Conservation (phyloP, 768 basidiomycete genomes). For the Tephrocybe sp. region DNA sequence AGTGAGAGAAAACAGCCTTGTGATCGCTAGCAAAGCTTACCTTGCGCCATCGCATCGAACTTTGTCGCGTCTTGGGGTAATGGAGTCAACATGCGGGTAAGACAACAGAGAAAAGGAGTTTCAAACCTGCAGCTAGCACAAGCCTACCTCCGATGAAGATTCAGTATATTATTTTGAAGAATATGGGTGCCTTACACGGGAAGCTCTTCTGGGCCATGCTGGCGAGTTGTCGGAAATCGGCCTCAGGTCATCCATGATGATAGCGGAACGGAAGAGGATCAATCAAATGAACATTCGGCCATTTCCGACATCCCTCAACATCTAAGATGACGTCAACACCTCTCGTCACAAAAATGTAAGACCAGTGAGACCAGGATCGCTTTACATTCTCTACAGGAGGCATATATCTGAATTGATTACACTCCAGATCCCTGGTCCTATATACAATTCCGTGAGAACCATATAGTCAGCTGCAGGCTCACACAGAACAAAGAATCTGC, state of each 20-base stretch:
- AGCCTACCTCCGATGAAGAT: slow-evolving; percentile 36
- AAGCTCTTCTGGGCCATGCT: slow-evolving; percentile 49
- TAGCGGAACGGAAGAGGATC: slow-evolving; percentile 31
- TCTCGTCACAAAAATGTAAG: no score
- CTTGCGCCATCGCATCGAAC: slow-evolving; percentile 58
- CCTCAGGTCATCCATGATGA: slow-evolving; percentile 39
- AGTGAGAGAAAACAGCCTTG: background rate
- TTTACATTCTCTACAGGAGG: no score
- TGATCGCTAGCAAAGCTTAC: slow-evolving; percentile 27
- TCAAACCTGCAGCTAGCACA: slow-evolving; percentile 60
- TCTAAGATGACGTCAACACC: background rate
- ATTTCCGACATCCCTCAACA: slow-evolving; percentile 18
- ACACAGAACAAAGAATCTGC: no score
- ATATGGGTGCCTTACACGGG: slow-evolving; percentile 41
- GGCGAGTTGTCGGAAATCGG: slow-evolving; percentile 55
- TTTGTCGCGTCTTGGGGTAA: slow-evolving; percentile 52
- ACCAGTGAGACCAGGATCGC: no score
- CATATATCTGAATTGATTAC: no score
- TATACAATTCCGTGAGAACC: no score
- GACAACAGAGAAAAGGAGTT: slow-evolving; percentile 12
- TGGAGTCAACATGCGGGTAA: slow-evolving; percentile 13
- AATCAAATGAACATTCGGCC: slow-evolving; percentile 30
- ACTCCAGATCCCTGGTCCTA: no score
- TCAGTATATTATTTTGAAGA: background rate
- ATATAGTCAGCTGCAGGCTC: no score